Evolutionary conservation across 2,329 filamentous ascomycete genomes (phyloP).

Genomic region (Clarireedia sp.): DNA sequence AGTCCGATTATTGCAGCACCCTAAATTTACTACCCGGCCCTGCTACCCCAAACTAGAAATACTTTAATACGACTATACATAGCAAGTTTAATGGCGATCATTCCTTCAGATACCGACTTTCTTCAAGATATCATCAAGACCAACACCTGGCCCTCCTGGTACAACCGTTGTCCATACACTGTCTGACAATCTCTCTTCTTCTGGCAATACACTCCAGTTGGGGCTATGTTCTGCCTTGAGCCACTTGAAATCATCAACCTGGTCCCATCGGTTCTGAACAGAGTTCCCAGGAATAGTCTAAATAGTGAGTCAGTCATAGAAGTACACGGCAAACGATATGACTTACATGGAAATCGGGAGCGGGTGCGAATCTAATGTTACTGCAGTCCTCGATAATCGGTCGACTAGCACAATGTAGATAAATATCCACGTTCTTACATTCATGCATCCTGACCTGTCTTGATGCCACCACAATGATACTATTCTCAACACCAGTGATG

Average conservation of each 20-base stretch:
- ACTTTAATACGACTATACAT: background rate
- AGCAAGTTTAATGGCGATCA: background rate
- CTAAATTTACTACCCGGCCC: too few relatives aligned
- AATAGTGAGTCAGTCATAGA: conserved; percentile 8
- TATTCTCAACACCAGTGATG: conserved; percentile 65
- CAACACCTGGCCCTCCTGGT: conserved; percentile 52
- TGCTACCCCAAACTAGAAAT: too few relatives aligned
- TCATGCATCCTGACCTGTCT: conserved; percentile 93
- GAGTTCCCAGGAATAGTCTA: conserved; percentile 23
- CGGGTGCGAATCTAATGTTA: conserved; percentile 67
- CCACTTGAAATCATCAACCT: conserved; percentile 98
- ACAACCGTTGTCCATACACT: conserved; percentile 63
- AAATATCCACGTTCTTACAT: conserved; percentile 72
- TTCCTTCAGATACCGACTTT: conserved; percentile 34
- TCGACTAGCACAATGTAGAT: conserved; percentile 71
- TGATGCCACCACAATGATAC: conserved; percentile 69
- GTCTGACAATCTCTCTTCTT: conserved; percentile 49
- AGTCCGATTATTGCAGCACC: too few relatives aligned
- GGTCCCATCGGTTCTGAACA: conserved; percentile 67
- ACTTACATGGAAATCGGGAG: conserved; percentile 64
- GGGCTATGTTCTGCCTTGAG: conserved; percentile 78
- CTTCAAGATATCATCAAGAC: conserved; percentile 57
- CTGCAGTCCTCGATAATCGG: conserved; percentile 92
- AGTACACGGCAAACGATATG: background rate
- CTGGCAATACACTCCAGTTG: conserved; percentile 70